phyloP scores from a whole-genome alignment of 2,329 filamentous ascomycete species.

The Paracoccidioides lutzii region DNA sequence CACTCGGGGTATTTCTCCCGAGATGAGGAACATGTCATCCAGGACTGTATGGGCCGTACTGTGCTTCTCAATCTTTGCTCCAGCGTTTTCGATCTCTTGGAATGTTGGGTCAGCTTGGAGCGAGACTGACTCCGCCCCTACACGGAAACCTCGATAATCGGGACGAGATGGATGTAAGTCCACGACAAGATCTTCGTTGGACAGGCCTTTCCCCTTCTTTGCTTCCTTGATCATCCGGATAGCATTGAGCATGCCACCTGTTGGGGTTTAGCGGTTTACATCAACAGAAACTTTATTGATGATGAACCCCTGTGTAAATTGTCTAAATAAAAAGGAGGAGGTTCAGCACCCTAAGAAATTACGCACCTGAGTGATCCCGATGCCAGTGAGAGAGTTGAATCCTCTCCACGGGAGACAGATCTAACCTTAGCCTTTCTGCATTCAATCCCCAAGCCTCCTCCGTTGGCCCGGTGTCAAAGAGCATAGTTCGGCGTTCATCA shows the following conservation, averaged over 20 bases:
- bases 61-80: slow-evolving; percentile 29
- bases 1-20: slow-evolving; percentile 39
- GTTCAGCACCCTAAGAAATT: background rate
- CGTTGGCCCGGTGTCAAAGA: slow-evolving; percentile 44
- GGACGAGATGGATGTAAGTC: slow-evolving; percentile 44
- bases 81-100: slow-evolving; percentile 33
- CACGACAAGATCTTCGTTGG: slow-evolving; percentile 23
- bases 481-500: slow-evolving; percentile 32
- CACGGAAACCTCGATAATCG: slow-evolving; percentile 37
- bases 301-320: too few species aligned
- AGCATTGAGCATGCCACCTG: slow-evolving; percentile 39
- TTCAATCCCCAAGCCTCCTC: slow-evolving; percentile 41
- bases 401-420: slow-evolving; percentile 34
- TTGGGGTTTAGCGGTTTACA: background rate
- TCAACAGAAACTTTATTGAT: background rate
- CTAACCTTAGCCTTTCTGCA: slow-evolving; percentile 30
- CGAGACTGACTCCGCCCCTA: slow-evolving; percentile 32
- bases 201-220: slow-evolving; percentile 16
- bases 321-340: too few species aligned
- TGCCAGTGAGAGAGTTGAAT: slow-evolving; percentile 44
- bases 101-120: slow-evolving; percentile 43
- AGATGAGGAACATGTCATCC: slow-evolving; percentile 41
- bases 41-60: slow-evolving; percentile 34
- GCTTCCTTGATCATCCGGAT: slow-evolving; percentile 36
- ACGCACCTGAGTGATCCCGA: slow-evolving; percentile 41